Base-by-base conservation (phyloP, 805 yeast genomes). In the Yamadazyma phyllophila region DNA sequence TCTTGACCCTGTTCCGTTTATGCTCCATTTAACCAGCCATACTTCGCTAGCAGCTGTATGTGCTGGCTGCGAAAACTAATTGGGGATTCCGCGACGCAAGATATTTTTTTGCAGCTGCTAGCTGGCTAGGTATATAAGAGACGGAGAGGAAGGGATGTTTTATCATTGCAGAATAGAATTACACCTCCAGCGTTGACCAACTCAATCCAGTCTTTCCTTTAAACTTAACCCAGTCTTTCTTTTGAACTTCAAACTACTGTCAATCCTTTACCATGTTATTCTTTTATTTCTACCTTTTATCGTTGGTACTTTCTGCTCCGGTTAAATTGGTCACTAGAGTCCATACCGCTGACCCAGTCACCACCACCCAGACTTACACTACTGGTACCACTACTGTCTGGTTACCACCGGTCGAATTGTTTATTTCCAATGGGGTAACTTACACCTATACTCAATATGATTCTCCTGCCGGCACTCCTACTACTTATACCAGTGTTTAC, bases 331-430 rank as follows among this genome's bases (percentile, higher is more conserved):
- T 80, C 45, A 80, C 85, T 14, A 68, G 83, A 58, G 62, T 64
- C 32, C 82, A 78, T 55, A 79, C 84, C 14, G 85, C 85, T 13
- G 66, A 61, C 7, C 72, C 83, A 3, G 77, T 78, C 31, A 77
- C 81, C 3, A 65, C 73, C 13, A 68, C 73, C 4, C 51, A 60
- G 15, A 65, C 71, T 13, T 58, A 63, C 36, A 66, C 70, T 27
- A 75, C 80, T 1, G 80, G 77, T 35, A 74, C 78, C 24, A 67
- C 76, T 17, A 76, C 81, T 11, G 62, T 74, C 14, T 65, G 68
- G 51, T 65, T 76, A 47, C 82, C 83, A 20, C 73, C 81, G 14
- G 82, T 79, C 32, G 75, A 77, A 50, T 61, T 79, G 13, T 65
- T 77, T 36, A 70, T 79, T 41, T 76, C 80, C 7, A 69, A 76